These are phyloP conservation scores for Lichtheimia corymbifera DNA, from an alignment of 371 early-diverging fungal species.

Conservation along the genomic window DNA sequence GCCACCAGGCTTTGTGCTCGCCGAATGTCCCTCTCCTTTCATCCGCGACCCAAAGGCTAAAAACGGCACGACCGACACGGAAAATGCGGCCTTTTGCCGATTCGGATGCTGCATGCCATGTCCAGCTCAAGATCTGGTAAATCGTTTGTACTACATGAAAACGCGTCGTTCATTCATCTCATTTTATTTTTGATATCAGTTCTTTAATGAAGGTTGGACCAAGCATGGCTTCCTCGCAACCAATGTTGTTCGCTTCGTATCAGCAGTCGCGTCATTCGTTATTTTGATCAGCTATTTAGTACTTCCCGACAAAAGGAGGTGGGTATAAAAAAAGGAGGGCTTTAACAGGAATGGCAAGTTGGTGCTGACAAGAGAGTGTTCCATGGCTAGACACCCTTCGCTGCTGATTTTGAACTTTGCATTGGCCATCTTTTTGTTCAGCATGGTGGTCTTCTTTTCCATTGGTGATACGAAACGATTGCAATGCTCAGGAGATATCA, in stretches of 20 bases:
- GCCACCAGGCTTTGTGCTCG: constrained; percentile 28
- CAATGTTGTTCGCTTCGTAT: constrained; percentile 52
- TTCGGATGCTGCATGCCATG: constrained; percentile 47
- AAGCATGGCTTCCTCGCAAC: constrained; percentile 51
- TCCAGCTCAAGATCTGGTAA: constrained; percentile 41
- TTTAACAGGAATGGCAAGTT: background rate
- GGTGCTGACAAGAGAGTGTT: too few relatives aligned
- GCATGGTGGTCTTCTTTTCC: constrained; percentile 54
- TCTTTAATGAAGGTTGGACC: constrained; percentile 50
- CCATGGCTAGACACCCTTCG: constrained; percentile 52
- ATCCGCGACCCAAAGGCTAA: constrained; percentile 30
- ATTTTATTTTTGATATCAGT: constrained; percentile 30
- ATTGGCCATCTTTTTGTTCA: constrained; percentile 57
- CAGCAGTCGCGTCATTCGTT: constrained; percentile 49
- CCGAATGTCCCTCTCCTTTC: constrained; percentile 44
- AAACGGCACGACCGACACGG: constrained; percentile 17
- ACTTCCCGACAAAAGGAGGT: constrained; percentile 60
- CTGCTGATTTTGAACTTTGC: constrained; percentile 65
- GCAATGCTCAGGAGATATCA: constrained; percentile 55
- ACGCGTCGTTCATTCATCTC: constrained; percentile 13
- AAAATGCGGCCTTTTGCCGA: constrained; percentile 21
- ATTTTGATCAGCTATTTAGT: constrained; percentile 59
- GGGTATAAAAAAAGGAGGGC: background rate
- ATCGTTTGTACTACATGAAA: background rate
- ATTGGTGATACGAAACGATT: constrained; percentile 53